Evolutionary conservation across 1,284 basidiomycete genomes (phyloP).

Genomic region (Melampsora larici-populina): DNA sequence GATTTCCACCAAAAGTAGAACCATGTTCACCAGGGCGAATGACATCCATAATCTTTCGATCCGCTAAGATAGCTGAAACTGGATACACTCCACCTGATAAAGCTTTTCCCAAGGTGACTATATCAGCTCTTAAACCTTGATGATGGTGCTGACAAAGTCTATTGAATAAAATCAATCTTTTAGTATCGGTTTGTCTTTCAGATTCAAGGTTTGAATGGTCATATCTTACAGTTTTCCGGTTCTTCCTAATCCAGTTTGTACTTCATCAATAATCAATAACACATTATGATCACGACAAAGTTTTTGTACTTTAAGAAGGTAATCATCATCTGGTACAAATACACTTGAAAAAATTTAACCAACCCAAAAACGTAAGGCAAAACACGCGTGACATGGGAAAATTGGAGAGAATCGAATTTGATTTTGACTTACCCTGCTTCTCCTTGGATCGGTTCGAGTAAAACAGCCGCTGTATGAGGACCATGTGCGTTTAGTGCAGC

Average conservation of each 20-base stretch:
- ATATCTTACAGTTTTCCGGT: constrained; percentile 68
- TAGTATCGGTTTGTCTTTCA: not conserved
- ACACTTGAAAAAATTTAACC: constrained; percentile 59
- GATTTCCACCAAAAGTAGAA: constrained; percentile 93
- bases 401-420: no score
- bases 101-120: constrained; percentile 91
- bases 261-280: constrained; percentile 93
- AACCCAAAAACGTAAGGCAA: no score
- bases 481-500: constrained; percentile 77
- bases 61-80: constrained; percentile 87
- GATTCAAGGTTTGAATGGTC: not conserved
- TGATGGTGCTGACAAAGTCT: constrained; percentile 79
- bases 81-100: constrained; percentile 95
- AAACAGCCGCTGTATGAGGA: constrained; percentile 80
- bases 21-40: constrained; percentile 97
- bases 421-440: no score
- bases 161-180: constrained; percentile 29
- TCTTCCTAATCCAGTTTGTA: constrained; percentile 83
- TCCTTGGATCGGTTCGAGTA: constrained; percentile 96
- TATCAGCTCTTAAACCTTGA: constrained; percentile 75
- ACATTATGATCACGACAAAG: constrained; percentile 93
- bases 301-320: constrained; percentile 71
- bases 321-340: constrained; percentile 85
- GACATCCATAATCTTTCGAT: constrained; percentile 86
- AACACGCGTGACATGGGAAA: no score